A percentile compares a stretch with the other conserved stretches of the same genome.
Conservation (phyloP, 179 eudicot genomes). For the Silene coronaria region DNA sequence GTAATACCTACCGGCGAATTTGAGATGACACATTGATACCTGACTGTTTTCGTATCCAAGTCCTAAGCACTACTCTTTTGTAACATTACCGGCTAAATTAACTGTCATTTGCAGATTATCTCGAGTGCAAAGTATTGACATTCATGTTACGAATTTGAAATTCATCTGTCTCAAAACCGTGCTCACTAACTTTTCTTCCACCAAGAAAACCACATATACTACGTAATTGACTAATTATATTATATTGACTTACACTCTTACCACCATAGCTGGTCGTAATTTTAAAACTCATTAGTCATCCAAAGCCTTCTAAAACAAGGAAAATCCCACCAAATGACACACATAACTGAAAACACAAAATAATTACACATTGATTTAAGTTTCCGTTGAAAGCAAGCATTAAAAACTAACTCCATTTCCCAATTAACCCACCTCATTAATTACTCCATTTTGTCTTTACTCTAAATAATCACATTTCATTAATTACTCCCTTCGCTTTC, state of each 20-base stretch:
- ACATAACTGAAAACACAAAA: not conserved
- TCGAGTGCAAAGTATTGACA: not conserved
- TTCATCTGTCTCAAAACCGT: too few species aligned
- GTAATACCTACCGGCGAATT: too few species aligned
- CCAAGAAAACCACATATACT: too few species aligned
- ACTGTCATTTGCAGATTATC: too few species aligned
- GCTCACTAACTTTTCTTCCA: too few species aligned
- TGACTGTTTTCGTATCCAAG: too few species aligned
- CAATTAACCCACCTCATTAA: conserved; percentile 1
- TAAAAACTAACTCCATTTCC: not conserved
- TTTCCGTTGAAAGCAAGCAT: conserved; percentile 26
- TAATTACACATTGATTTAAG: conserved; percentile 13
- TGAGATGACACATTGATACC: too few species aligned
- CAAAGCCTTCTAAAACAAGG: conserved; percentile 17
- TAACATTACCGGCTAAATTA: not conserved
- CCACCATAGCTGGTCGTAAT: too few species aligned
- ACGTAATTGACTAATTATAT: too few species aligned
- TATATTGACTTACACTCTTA: too few species aligned
- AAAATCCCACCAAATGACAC: conserved; percentile 12
- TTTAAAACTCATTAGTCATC: not conserved
- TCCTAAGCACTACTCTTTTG: too few species aligned
- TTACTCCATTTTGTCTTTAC: conserved; percentile 14
- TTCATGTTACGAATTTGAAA: too few species aligned
- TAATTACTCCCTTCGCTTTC: conserved; percentile 11
- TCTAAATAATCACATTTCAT: conserved; percentile 10